Conservation (phyloP, 257 asterid species). For the Plantago ovata region DNA sequence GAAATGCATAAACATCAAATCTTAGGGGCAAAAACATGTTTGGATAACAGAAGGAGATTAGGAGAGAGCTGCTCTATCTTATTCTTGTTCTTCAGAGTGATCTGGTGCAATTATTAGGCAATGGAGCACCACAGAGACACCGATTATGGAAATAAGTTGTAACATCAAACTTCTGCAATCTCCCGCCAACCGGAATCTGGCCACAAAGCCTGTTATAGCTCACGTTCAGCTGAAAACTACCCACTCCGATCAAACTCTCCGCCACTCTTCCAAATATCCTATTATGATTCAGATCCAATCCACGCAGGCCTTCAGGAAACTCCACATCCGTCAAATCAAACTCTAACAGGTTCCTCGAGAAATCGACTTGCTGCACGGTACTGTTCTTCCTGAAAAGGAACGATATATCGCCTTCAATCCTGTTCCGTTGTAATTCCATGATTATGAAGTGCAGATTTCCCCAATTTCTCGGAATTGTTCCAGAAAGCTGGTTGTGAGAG, state of each 20-base stretch:
- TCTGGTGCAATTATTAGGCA: slow-evolving; percentile 34
- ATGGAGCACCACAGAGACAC: slow-evolving; percentile 57
- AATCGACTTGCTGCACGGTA: slow-evolving; percentile 17
- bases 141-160: slow-evolving; percentile 34
- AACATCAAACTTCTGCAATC: slow-evolving; percentile 32
- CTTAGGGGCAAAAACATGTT: too few species aligned
- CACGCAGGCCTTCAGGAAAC: slow-evolving; percentile 28
- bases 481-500: slow-evolving; percentile 58
- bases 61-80: too few species aligned
- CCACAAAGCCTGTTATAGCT: slow-evolving; percentile 49
- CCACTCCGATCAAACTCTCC: slow-evolving; percentile 25
- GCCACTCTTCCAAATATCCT: slow-evolving; percentile 43
- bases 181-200: slow-evolving; percentile 45
- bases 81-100: neutral
- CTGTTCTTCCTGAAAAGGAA: slow-evolving; percentile 44
- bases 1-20: too few species aligned
- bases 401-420: slow-evolving; percentile 51
- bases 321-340: slow-evolving; percentile 39
- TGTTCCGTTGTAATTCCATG: slow-evolving; percentile 47
- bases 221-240: slow-evolving; percentile 20
- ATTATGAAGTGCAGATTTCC: slow-evolving; percentile 27
- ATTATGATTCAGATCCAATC: slow-evolving; percentile 46
- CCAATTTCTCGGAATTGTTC: slow-evolving; percentile 39
- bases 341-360: slow-evolving; percentile 35
- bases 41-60: too few species aligned